Percentiles rank a stretch among this genome's conserved stretches.
Evolutionary conservation across 75 land plant species (phyloP).

Genomic region (Cunninghamia lanceolata): DNA sequence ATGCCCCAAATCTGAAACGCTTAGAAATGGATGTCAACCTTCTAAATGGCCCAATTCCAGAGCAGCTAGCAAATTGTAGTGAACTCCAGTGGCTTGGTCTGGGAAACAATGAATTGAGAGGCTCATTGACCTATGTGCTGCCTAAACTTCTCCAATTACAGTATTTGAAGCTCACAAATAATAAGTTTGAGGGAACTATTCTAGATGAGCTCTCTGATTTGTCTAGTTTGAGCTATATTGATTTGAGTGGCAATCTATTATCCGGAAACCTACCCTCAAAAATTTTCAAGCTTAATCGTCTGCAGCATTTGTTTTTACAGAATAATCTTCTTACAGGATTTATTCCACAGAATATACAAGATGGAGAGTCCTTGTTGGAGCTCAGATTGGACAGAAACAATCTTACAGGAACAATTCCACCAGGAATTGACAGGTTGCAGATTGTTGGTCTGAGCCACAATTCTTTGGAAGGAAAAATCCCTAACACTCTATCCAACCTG

Average conservation of each 20-base stretch:
- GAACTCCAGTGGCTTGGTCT: slow-evolving; percentile 24
- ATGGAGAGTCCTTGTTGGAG: slow-evolving; percentile 9
- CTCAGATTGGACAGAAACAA: too few relatives aligned
- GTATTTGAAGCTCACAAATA: too few relatives aligned
- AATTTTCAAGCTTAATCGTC: too few relatives aligned
- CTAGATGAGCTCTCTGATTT: too few relatives aligned
- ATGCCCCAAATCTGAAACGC: slow-evolving; percentile 9
- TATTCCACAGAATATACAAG: slow-evolving; percentile 35
- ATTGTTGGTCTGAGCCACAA: slow-evolving; percentile 8
- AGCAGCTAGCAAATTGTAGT: slow-evolving; percentile 35
- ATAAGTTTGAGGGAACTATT: too few relatives aligned
- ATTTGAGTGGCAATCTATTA: too few relatives aligned
- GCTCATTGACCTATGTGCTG: slow-evolving; percentile 31
- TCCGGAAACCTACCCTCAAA: too few relatives aligned
- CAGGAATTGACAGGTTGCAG: background rate
- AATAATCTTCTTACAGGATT: slow-evolving; percentile 13
- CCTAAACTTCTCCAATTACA: too few relatives aligned
- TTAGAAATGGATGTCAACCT: slow-evolving; percentile 26
- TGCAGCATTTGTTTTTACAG: too few relatives aligned
- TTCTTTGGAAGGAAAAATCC: background rate
- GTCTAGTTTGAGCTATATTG: too few relatives aligned
- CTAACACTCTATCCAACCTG: background rate
- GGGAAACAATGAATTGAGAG: slow-evolving; percentile 21
- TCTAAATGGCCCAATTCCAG: slow-evolving; percentile 34
- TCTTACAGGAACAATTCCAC: background rate